Evolutionary conservation across 192 early-diverging fungal genomes (phyloP), one percentile per base, ranked within the genome.

Genomic region (Helicostylum pulchrum): DNA sequence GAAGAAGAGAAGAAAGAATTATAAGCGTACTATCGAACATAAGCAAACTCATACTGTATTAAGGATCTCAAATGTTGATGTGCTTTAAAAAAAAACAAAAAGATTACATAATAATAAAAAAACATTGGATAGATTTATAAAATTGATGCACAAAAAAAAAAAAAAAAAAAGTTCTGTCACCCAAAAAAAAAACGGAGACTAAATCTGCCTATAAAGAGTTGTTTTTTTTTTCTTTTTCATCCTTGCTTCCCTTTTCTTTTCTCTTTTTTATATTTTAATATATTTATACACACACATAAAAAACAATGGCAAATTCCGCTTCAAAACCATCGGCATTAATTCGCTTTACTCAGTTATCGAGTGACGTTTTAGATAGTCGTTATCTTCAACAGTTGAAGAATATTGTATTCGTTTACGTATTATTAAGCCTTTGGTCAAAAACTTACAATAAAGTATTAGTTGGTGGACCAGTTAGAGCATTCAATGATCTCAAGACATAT

Each of bases 1-100:
- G 73, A 91, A 89, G 80, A 90, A 90, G 77, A 84, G 81, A 78
- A 87, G 88, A 76, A 93, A 89, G 55, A 84, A 85, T 45, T 84
- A 86, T 72, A 84, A 84, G 74, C 82, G 85, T 53, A 81, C 81
- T 3, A 80, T 87, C 48, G 78, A 78, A 20, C 85, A 90, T 69
- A 85, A 88, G 60, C 89, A 88, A 58, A 75, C 83, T 53, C 82
- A 90, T 62, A 93, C 91, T 0, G 80, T 89, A 50, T 75, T 93
- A 50, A 85, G 91, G 59, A 81, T 93, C 30, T 79, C 85, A 15
- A 78, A 88, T 59, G 66, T 93, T 19, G 85, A 87, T 30, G 78
- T 92, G 3, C 55, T 58, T 32, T 58, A 34, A 14, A 34, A 12
- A 34, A 44, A 45, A 44, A 7, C n/a, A 14, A 15, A 26, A 21